phyloP scores from a whole-genome alignment of 352 stramenopile genomes.

The Pythium aquatile region DNA sequence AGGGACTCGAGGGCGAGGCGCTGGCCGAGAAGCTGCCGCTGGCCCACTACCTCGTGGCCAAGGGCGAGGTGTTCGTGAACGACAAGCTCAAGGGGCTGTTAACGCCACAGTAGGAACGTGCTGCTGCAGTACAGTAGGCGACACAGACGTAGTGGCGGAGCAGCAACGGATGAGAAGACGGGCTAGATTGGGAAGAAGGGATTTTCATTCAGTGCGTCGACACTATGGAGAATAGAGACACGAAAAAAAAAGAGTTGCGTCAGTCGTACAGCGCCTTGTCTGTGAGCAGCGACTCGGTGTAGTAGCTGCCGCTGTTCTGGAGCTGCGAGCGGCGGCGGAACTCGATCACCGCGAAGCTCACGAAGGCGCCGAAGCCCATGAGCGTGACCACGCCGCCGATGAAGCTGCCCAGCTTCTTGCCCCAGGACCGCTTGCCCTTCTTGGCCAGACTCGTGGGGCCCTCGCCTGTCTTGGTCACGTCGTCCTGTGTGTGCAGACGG shows the following conservation, averaged over 20 bases:
- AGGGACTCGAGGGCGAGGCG: conserved; percentile 57
- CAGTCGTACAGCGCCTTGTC: conserved; percentile 48
- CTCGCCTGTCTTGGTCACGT: conserved; percentile 21
- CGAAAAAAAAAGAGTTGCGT: conserved; percentile 2
- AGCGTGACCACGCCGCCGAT: conserved; percentile 65
- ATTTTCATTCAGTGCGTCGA: neutral
- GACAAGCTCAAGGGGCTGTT: conserved; percentile 28
- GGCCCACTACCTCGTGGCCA: conserved; percentile 77
- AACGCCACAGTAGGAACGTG: conserved; percentile 7
- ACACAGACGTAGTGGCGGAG: neutral
- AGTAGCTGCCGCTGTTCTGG: conserved; percentile 37
- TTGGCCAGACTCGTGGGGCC: neutral
- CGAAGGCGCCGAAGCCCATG: conserved; percentile 32
- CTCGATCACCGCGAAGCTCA: conserved; percentile 32
- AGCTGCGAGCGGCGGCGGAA: conserved; percentile 25
- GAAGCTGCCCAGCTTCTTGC: conserved; percentile 50
- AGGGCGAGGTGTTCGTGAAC: conserved; percentile 65
- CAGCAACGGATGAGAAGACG: neutral
- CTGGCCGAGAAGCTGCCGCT: conserved; percentile 59
- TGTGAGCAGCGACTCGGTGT: conserved; percentile 65
- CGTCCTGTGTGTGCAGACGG: conserved; percentile 56
- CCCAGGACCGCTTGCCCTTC: conserved; percentile 9
- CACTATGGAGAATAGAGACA: conserved; percentile 3
- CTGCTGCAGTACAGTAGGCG: conserved; percentile 3
- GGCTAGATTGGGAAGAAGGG: neutral